Percentiles rank a stretch among this genome's conserved stretches.
Evolutionary conservation across 1,284 basidiomycete species (phyloP).

Genomic region (Anthracocystis panici-leucophaei): DNA sequence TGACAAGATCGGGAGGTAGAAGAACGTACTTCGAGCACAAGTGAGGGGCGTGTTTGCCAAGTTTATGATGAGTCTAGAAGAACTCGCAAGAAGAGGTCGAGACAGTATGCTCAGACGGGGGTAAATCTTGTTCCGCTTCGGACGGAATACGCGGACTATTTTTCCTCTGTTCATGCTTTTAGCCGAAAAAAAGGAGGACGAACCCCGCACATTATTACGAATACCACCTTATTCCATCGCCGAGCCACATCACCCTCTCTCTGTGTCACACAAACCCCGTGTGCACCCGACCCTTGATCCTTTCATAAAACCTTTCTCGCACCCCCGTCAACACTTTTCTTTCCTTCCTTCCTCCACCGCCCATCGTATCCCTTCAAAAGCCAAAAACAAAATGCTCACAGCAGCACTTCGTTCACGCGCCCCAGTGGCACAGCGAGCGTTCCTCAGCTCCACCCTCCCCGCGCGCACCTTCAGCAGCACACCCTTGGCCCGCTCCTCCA

Average conservation of each 20-base stretch:
- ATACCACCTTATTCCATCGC: too few species aligned
- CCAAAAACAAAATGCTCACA: conserved; percentile 21
- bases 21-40: too few species aligned
- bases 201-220: too few species aligned
- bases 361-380: neutral
- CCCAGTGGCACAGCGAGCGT: conserved; percentile 10
- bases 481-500: conserved; percentile 24
- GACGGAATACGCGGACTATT: conserved; percentile 41
- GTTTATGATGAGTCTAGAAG: neutral
- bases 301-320: too few species aligned
- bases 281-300: too few species aligned
- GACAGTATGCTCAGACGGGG: neutral
- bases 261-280: too few species aligned
- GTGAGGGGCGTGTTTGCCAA: too few species aligned
- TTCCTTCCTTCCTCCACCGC: neutral
- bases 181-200: too few species aligned
- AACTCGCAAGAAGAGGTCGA: neutral
- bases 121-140: conserved; percentile 27
- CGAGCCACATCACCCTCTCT: too few species aligned
- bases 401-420: conserved; percentile 27
- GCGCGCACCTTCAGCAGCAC: conserved; percentile 24
- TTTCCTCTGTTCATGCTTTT: neutral
- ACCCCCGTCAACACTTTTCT: too few species aligned
- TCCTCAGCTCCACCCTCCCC: conserved; percentile 27
- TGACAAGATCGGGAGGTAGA: too few species aligned